Percentiles rank a stretch among this genome's conserved stretches.
These are phyloP conservation scores for Xylaria flabelliformis DNA, from an alignment of 495 filamentous ascomycete genomes.

Conservation along the genomic window DNA sequence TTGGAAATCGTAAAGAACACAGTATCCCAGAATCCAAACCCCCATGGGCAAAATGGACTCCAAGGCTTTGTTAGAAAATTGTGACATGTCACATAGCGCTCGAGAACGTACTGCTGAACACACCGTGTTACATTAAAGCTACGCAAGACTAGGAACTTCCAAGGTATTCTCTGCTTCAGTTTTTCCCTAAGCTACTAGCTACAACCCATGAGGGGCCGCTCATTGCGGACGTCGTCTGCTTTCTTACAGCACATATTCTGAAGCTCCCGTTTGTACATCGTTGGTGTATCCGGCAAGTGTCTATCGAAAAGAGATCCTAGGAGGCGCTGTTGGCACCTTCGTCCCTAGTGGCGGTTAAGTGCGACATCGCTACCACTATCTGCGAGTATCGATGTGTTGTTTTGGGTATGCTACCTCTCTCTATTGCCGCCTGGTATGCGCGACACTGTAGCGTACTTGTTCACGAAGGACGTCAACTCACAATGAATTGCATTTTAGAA, in stretches of 20 bases:
- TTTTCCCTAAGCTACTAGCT: neutral
- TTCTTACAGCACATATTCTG: slow-evolving; percentile 7
- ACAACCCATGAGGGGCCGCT: neutral
- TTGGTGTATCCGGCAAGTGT: slow-evolving; percentile 1
- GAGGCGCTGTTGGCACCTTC: neutral
- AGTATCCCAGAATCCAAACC: neutral
- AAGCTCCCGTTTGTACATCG: neutral
- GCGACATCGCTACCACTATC: neutral
- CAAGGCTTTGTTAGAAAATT: neutral
- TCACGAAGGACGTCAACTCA: neutral
- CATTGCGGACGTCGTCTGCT: neutral
- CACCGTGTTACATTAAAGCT: slow-evolving; percentile 6
- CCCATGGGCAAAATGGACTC: neutral
- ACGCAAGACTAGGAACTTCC: slow-evolving; percentile 4
- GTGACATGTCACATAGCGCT: neutral
- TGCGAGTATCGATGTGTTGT: neutral
- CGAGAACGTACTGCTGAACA: neutral
- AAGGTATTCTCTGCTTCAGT: neutral
- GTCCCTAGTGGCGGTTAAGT: slow-evolving; percentile 11
- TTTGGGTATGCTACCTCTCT: neutral
- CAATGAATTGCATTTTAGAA: neutral
- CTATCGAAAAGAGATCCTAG: slow-evolving; percentile 2
- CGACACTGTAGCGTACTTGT: neutral
- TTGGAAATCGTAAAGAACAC: neutral
- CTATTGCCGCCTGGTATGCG: neutral